Conservation (phyloP, 2,329 filamentous ascomycete genomes). For the Acrocalymma vagum region DNA sequence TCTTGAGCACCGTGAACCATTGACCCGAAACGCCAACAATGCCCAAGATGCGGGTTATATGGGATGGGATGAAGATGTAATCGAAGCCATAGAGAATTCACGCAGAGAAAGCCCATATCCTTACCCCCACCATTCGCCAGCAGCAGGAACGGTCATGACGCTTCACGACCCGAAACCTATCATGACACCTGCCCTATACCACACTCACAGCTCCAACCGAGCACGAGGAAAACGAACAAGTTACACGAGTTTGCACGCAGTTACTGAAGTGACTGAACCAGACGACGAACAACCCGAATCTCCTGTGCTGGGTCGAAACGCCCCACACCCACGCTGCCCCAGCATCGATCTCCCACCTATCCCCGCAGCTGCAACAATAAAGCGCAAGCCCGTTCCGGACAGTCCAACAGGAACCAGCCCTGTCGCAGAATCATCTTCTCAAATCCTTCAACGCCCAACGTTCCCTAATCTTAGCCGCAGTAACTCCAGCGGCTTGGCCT, state of each 20-base stretch:
- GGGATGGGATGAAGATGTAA: constrained; percentile 42
- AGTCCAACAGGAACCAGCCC: constrained; percentile 23
- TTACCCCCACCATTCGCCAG: constrained; percentile 14
- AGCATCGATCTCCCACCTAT: constrained; percentile 17
- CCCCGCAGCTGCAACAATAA: constrained; percentile 26
- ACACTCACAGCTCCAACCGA: constrained; percentile 45
- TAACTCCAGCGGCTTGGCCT: constrained; percentile 29
- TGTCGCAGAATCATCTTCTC: constrained; percentile 26
- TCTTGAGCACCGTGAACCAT: constrained; percentile 29
- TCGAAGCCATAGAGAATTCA: constrained; percentile 6
- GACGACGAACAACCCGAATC: constrained; percentile 32
- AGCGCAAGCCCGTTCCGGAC: constrained; percentile 32
- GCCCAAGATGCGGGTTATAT: constrained; percentile 19
- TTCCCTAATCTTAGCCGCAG: constrained; percentile 34
- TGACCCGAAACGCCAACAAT: constrained; percentile 24
- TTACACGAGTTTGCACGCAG: constrained; percentile 39
- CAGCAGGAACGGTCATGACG: constrained; percentile 8
- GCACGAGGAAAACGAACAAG: constrained; percentile 42
- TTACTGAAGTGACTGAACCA: constrained; percentile 42
- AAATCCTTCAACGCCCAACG: constrained; percentile 29
- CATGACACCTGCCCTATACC: constrained; percentile 34
- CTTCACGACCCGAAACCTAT: constrained; percentile 29
- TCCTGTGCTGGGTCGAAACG: constrained; percentile 24
- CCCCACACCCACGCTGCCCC: constrained; percentile 4
- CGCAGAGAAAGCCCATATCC: constrained; percentile 8